A percentile compares a stretch with the other conserved stretches of the same genome.
Conservation (phyloP, 1,284 basidiomycete genomes). For the Xanthoconium separans region DNA sequence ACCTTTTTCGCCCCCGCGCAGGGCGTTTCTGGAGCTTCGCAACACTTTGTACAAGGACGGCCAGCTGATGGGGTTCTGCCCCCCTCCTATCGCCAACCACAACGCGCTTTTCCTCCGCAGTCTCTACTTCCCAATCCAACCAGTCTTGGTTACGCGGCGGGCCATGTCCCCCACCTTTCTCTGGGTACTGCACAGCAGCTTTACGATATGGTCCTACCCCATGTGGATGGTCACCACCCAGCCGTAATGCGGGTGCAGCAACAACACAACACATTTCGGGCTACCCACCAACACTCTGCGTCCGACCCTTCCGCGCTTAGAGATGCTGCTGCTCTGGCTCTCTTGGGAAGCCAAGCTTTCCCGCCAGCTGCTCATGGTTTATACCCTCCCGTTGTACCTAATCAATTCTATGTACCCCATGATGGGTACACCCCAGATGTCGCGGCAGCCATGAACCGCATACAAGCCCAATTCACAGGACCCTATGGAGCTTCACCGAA, state of each 20-base stretch:
- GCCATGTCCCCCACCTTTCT: constrained; percentile 59
- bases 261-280: constrained; percentile 67
- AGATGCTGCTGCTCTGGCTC: constrained; percentile 61
- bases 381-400: constrained; percentile 53
- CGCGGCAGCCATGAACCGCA: constrained; percentile 56
- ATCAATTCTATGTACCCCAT: constrained; percentile 63
- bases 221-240: constrained; percentile 58
- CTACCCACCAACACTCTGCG: constrained; percentile 73
- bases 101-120: constrained; percentile 58
- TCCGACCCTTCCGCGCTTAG: constrained; percentile 73
- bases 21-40: constrained; percentile 35
- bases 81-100: constrained; percentile 55
- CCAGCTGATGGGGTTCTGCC: constrained; percentile 45
- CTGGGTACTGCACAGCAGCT: constrained; percentile 70
- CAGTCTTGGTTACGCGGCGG: constrained; percentile 52
- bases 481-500: constrained; percentile 49
- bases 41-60: constrained; percentile 49
- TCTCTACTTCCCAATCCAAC: constrained; percentile 53
- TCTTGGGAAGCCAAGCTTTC: constrained; percentile 62
- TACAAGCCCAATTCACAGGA: constrained; percentile 60
- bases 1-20: constrained; percentile 44
- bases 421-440: constrained; percentile 58
- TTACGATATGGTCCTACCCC: constrained; percentile 75
- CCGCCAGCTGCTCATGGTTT: constrained; percentile 38
- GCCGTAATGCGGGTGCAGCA: constrained; percentile 73